Evolutionary conservation across 495 filamentous ascomycete genomes (phyloP), one percentile per base, ranked within the genome.

Genomic region (Pseudoneurospora amorphoporcata): DNA sequence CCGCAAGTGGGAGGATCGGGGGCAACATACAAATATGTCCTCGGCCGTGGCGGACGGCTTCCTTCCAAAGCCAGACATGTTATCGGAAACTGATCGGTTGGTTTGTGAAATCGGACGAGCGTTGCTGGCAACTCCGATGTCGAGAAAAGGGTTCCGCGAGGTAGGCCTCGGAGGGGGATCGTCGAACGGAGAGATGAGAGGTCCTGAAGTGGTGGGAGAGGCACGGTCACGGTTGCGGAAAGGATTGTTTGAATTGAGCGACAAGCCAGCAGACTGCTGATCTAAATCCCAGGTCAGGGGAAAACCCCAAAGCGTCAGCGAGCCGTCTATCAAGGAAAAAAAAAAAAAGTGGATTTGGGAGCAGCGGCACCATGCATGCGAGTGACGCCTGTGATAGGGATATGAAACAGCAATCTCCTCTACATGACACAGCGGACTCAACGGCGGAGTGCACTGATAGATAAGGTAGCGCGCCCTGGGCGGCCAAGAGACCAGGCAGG

Each of bases 61-160:
- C 70, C 84, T 85, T 70, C 86, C 82, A 65, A 86, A 78, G 69
- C 88, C 86, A 72, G 90, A 83, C 85, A 91, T 89, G 23, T 76
- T 81, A 77, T 88, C 79, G 77, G 86, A 77, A n/a, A 73, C 75
- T 70, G 84, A 79, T 72, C 77, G 77, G 73, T 80, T 70, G 76
- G 81, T 76, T 77, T 82, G 75, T 74, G 75, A 43, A 76, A 82
- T 87, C 80, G 80, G 84, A 82, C 76, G 84, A 83, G 70, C 86
- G 82, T 78, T 87, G 75, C 79, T 85, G 68, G 87, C 85, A 72
- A 89, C 53, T 32, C 53, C 53, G 29, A 65, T 87, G 81, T 97
- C 93, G 68, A 98, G 86, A 81, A 99, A 99, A 69, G 95, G 95
- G 77, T 99, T 99, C 68, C 90, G 90, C 61, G 95, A 97, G 58